phyloP scores from a whole-genome alignment of 2,329 filamentous ascomycete species.

The Bimuria novae-zelandiae region DNA sequence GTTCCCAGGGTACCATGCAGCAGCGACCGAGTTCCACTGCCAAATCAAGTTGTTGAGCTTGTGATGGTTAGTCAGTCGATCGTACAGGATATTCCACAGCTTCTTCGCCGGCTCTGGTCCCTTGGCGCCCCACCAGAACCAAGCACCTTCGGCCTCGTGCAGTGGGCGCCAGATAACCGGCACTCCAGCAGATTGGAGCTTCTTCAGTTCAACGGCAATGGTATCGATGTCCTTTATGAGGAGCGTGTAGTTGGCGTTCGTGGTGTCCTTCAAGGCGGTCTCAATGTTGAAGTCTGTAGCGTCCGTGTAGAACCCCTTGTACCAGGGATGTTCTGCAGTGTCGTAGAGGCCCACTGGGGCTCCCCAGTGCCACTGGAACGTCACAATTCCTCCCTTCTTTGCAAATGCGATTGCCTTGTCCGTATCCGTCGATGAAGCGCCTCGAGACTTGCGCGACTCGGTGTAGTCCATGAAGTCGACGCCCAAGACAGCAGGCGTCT shows the following conservation, averaged over 20 bases:
- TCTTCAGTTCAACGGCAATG: conserved; percentile 53
- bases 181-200: conserved; percentile 50
- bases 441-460: conserved; percentile 51
- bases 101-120: conserved; percentile 53
- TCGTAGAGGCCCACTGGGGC: conserved; percentile 54
- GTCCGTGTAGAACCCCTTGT: conserved; percentile 56
- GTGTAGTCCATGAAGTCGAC: conserved; percentile 58
- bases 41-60: conserved; percentile 55
- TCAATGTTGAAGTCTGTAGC: conserved; percentile 56
- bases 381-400: conserved; percentile 52
- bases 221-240: conserved; percentile 55
- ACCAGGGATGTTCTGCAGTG: conserved; percentile 53
- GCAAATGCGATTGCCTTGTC: conserved; percentile 55
- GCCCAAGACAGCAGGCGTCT: conserved; percentile 54
- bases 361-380: conserved; percentile 58
- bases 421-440: conserved; percentile 49
- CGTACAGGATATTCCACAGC: conserved; percentile 51
- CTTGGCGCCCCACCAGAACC: conserved; percentile 61
- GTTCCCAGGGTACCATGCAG: conserved; percentile 56
- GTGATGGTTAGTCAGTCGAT: conserved; percentile 52
- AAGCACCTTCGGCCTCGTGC: conserved; percentile 57
- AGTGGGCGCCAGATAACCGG: conserved; percentile 55
- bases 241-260: conserved; percentile 54
- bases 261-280: conserved; percentile 48
- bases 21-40: conserved; percentile 55